Percentiles rank a stretch among this genome's conserved stretches.
phyloP scores from a whole-genome alignment of 441 rosid species.

The Isatis lusitanica region DNA sequence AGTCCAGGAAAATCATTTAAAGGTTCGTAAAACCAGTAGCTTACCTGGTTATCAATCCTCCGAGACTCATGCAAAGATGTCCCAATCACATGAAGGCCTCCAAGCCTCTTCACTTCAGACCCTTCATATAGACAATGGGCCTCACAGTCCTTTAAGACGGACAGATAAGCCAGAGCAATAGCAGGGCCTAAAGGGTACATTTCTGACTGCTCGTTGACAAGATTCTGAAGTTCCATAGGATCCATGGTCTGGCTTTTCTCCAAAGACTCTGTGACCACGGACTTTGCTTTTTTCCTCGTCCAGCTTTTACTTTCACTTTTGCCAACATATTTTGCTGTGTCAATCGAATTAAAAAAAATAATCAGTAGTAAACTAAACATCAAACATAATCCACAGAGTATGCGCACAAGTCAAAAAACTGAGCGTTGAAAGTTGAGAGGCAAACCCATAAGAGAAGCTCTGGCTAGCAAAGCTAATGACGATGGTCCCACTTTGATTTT shows the following conservation, averaged over 20 bases:
- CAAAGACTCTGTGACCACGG: conserved; percentile 66
- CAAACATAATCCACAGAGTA: conserved; percentile 8
- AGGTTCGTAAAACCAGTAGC: conserved; percentile 18
- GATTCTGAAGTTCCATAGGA: conserved; percentile 59
- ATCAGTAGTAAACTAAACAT: conserved; percentile 23
- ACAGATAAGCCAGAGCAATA: conserved; percentile 82
- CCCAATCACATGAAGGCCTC: conserved; percentile 97
- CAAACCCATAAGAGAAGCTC: conserved; percentile 84
- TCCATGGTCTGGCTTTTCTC: conserved; percentile 83
- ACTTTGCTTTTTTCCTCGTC: conserved; percentile 75
- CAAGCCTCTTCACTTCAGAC: conserved; percentile 88
- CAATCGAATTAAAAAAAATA: conserved; percentile 27
- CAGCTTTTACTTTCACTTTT: conserved; percentile 89
- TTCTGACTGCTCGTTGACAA: conserved; percentile 80
- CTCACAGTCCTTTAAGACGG: conserved; percentile 89
- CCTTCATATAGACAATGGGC: conserved; percentile 84
- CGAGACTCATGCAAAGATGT: conserved; percentile 97
- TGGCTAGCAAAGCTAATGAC: conserved; percentile 83
- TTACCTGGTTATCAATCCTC: conserved; percentile 96
- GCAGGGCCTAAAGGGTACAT: conserved; percentile 91
- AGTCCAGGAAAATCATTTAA: background rate
- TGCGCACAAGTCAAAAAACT: background rate
- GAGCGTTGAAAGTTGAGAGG: conserved; percentile 29
- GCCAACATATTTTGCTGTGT: conserved; percentile 85
- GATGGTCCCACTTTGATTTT: conserved; percentile 82